Percentiles rank a stretch among this genome's conserved stretches.
phyloP scores from a whole-genome alignment of 208 protist genomes.

The Acanthamoeba sp. region DNA sequence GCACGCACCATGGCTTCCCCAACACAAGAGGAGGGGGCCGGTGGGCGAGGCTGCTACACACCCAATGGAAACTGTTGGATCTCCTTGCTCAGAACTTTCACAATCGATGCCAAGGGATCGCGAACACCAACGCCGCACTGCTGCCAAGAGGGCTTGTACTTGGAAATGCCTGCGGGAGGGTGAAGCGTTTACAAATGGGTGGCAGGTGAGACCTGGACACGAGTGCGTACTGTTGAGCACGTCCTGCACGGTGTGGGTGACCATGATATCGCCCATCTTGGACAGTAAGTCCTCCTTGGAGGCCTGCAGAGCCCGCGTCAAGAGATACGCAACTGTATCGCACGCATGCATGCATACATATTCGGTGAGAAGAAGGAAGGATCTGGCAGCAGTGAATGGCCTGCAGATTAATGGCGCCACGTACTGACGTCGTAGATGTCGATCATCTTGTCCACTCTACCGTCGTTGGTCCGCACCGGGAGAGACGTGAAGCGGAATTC shows the following conservation, averaged over 20 bases:
- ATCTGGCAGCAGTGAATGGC: too few species aligned
- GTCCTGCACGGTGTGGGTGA: not conserved
- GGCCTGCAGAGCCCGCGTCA: slow-evolving; percentile 11
- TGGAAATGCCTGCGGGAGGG: slow-evolving; percentile 1
- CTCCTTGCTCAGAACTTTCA: slow-evolving; percentile 25
- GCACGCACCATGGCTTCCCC: too few species aligned
- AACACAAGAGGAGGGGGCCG: too few species aligned
- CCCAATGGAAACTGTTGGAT: slow-evolving; percentile 16
- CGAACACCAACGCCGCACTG: not conserved
- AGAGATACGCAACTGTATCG: not conserved
- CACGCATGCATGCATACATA: not conserved
- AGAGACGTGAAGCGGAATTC: slow-evolving; percentile 22
- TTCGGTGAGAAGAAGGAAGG: not conserved
- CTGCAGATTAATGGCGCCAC: too few species aligned
- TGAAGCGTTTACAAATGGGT: too few species aligned
- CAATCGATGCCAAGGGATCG: not conserved
- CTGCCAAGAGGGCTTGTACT: slow-evolving; percentile 27
- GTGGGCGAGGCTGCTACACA: too few species aligned
- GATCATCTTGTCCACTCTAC: slow-evolving; percentile 4
- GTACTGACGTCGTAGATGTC: slow-evolving; percentile 53
- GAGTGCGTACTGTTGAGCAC: slow-evolving; percentile 32
- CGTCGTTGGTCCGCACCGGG: slow-evolving; percentile 14
- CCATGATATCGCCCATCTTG: slow-evolving; percentile 41
- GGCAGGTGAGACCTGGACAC: not conserved
- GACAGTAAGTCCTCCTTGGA: slow-evolving; percentile 21